These are phyloP conservation scores for Colletotrichum tofieldiae DNA, from an alignment of 2,329 filamentous ascomycete genomes.

Conservation along the genomic window DNA sequence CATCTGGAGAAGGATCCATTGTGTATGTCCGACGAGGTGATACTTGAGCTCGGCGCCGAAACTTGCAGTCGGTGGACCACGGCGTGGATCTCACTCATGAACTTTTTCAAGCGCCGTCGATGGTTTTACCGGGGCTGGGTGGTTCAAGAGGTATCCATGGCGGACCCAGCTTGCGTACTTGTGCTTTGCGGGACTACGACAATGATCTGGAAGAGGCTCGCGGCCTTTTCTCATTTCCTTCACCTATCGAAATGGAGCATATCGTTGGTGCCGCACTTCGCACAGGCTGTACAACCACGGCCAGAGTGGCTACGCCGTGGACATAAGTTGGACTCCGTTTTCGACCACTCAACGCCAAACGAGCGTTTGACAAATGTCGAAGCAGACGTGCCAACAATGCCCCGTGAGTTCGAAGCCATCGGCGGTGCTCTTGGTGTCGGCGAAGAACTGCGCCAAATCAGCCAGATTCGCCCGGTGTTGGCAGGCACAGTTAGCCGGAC, in stretches of 20 bases:
- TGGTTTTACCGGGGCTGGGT: constrained; percentile 46
- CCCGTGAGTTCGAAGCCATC: not conserved
- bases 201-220: constrained; percentile 29
- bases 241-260: not conserved
- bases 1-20: not conserved
- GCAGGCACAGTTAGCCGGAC: not conserved
- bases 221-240: constrained; percentile 11
- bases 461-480: not conserved
- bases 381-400: too few relatives aligned
- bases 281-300: too few relatives aligned
- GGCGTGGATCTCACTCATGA: not conserved
- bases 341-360: too few relatives aligned
- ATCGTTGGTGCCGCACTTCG: too few relatives aligned
- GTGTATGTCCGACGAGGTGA: not conserved
- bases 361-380: too few relatives aligned
- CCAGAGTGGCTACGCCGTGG: too few relatives aligned
- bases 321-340: too few relatives aligned
- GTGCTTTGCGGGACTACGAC: constrained; percentile 36
- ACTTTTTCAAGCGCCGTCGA: not conserved
- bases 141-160: constrained; percentile 43
- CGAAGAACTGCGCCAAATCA: not conserved
- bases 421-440: not conserved
- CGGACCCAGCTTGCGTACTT: constrained; percentile 20
- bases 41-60: constrained; percentile 28
- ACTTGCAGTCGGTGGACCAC: constrained; percentile 13